Evolutionary conservation across 257 asterid genomes (phyloP).

Genomic region (Plectranthus barbatus): DNA sequence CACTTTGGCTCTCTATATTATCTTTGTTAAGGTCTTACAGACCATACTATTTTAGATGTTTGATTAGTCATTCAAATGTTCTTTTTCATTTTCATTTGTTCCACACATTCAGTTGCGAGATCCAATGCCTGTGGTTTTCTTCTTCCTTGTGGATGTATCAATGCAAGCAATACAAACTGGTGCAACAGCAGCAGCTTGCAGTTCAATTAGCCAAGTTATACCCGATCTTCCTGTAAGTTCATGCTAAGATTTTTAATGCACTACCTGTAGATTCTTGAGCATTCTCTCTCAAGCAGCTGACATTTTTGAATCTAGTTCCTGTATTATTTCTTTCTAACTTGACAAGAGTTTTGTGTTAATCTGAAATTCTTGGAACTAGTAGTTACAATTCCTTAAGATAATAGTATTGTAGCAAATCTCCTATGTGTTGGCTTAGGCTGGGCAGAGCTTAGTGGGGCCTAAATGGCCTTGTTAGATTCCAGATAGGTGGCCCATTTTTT

Average conservation of each 20-base stretch:
- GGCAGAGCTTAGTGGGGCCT: neutral
- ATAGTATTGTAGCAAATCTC: neutral
- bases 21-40: neutral
- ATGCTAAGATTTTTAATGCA: slow-evolving; percentile 6
- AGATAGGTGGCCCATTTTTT: neutral
- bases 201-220: slow-evolving; percentile 91
- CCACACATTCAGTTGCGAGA: slow-evolving; percentile 59
- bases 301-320: neutral
- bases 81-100: slow-evolving; percentile 6
- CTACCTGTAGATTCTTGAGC: neutral
- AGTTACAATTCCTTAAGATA: neutral
- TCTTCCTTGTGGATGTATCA: slow-evolving; percentile 92
- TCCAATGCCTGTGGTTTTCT: slow-evolving; percentile 94
- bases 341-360: neutral
- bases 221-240: slow-evolving; percentile 90
- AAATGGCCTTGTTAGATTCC: neutral
- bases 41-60: neutral
- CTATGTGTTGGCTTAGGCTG: neutral
- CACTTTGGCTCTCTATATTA: neutral
- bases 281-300: slow-evolving; percentile 12
- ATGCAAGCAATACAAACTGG: too few species aligned
- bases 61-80: neutral
- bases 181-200: slow-evolving; percentile 98
- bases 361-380: neutral
- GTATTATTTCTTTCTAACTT: neutral